Evolutionary conservation across 768 basidiomycete species (phyloP), one percentile per base, ranked within the genome.

Genomic region (Boletus coccyginus): DNA sequence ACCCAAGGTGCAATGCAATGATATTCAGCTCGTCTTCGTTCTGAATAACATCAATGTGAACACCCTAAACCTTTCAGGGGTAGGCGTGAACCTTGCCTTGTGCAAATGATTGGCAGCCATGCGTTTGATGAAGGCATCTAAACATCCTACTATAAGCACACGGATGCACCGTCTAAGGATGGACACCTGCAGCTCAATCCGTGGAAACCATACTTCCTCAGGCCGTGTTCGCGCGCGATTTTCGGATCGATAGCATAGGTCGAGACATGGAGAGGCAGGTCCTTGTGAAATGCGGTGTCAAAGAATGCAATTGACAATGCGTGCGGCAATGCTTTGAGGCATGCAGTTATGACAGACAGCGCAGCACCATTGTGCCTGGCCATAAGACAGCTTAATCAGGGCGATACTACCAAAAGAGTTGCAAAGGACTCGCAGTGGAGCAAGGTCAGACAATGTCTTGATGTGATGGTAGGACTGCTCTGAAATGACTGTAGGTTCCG

Each of bases 161-260:
- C 12, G 14, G 19, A 40, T 44, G 9, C 24, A 41, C 35, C 16
- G 7, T 21, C 24, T 24, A 46, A 33, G 39, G n/a, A 43, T 12
- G 31, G 27, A 54, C 10, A 50, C 44, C 73, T 58, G 83, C 87
- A 90, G 62, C 86, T 87, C 62, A 94, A 67, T 3, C 94, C 94
- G 64, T 97, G 94, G 70, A 94, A 94, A 17, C 94, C 94, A 65
- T 95, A 96, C 71, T 93, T 94, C 67, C 84, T 84, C 44, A 96
- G 77, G 1, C 89, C 88, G 44, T 84, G 83, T 43, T 81, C 73
- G 39, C 75, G 75, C 0, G 88, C 83, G 43, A 88, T 73, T 10
- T 73, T 66, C 61, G 81, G 87, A 59, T 87, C 74, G 50, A 96
- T 86, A 0, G 92, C 84, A 66, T 94, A 95, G 50, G 83, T 88